Evolutionary conservation across 2,329 filamentous ascomycete genomes (phyloP).

Genomic region (Botrytis deweyae): DNA sequence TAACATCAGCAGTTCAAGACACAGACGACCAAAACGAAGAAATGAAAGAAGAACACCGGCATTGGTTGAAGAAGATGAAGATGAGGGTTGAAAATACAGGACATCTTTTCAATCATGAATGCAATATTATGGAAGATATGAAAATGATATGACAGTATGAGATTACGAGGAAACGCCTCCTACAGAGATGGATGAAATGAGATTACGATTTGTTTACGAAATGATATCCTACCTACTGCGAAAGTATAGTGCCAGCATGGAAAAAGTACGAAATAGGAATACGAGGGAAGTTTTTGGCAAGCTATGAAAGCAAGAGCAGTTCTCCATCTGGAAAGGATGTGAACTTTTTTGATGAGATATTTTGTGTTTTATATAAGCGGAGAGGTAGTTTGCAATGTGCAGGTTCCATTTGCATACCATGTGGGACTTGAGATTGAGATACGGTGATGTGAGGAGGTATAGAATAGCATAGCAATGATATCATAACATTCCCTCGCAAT

Average conservation of each 20-base stretch:
- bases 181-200: slow-evolving; percentile 12
- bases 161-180: not conserved
- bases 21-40: slow-evolving; percentile 65
- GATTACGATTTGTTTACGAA: slow-evolving; percentile 26
- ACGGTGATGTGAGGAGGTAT: not conserved
- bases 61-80: slow-evolving; percentile 69
- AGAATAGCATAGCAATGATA: slow-evolving; percentile 10
- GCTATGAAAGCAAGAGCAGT: not conserved
- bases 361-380: not conserved
- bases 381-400: not conserved
- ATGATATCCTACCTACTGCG: slow-evolving; percentile 19
- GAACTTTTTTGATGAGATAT: not conserved
- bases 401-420: not conserved
- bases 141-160: slow-evolving; percentile 12
- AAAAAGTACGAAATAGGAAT: slow-evolving; percentile 15
- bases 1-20: slow-evolving; percentile 71
- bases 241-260: not conserved
- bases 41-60: slow-evolving; percentile 70
- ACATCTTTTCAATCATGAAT: not conserved
- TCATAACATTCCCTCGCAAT: not conserved
- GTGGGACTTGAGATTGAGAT: not conserved
- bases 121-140: slow-evolving; percentile 2
- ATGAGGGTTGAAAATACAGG: slow-evolving; percentile 42
- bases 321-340: not conserved
- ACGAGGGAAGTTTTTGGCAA: slow-evolving; percentile 1